Evolutionary conservation across 2,329 filamentous ascomycete genomes (phyloP).

Genomic region (Chrysoporthe deuterocubensis): DNA sequence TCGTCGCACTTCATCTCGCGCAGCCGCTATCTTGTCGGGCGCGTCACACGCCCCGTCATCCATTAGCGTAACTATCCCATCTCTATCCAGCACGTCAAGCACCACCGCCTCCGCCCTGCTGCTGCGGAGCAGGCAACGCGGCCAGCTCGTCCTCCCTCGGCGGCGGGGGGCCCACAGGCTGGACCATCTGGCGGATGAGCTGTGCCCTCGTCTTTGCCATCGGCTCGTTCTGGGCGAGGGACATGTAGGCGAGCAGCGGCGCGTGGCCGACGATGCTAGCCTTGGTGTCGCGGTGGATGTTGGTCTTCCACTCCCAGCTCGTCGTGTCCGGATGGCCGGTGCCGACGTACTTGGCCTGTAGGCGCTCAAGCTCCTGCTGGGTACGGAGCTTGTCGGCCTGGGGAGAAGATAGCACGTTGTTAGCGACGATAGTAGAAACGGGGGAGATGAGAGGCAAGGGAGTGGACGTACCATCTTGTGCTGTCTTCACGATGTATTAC

Average conservation of each 20-base stretch:
- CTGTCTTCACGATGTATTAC: slow-evolving; percentile 10
- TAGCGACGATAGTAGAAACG: neutral
- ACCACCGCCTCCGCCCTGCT: neutral
- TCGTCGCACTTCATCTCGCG: neutral
- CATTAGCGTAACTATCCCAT: neutral
- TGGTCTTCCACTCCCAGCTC: slow-evolving; percentile 96
- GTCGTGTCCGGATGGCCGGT: slow-evolving; percentile 97
- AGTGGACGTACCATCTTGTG: slow-evolving; percentile 21
- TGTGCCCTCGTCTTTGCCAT: slow-evolving; percentile 77
- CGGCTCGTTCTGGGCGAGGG: slow-evolving; percentile 85
- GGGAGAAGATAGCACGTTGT: neutral
- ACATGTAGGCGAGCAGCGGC: slow-evolving; percentile 84
- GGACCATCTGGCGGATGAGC: slow-evolving; percentile 81
- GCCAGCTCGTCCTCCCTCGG: slow-evolving; percentile 52
- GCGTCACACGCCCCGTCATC: neutral
- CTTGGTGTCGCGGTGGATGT: slow-evolving; percentile 92
- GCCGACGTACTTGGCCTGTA: slow-evolving; percentile 94
- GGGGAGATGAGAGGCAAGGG: neutral
- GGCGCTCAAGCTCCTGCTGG: slow-evolving; percentile 94
- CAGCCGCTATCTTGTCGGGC: neutral
- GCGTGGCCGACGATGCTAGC: slow-evolving; percentile 89
- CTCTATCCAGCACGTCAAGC: neutral
- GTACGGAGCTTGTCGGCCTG: slow-evolving; percentile 97
- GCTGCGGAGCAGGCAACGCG: slow-evolving; percentile 15
- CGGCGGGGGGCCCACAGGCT: slow-evolving; percentile 63